Conservation (phyloP, 1,284 basidiomycete species). For the Moniliophthora roreri region DNA sequence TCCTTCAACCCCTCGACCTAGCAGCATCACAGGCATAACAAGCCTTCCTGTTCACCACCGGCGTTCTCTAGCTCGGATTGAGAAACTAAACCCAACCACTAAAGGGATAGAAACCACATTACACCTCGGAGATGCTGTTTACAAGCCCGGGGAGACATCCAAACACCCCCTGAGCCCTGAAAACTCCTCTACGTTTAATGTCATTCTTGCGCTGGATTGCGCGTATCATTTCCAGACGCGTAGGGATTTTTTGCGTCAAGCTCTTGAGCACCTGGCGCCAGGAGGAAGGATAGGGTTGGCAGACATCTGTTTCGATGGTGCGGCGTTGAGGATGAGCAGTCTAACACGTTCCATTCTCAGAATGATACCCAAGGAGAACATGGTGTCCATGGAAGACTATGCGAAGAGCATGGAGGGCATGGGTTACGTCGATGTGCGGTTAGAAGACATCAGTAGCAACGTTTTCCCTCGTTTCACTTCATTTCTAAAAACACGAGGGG, state of each 20-base stretch:
- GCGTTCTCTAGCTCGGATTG: slow-evolving; percentile 46
- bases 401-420: slow-evolving; percentile 40
- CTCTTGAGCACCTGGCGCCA: slow-evolving; percentile 41
- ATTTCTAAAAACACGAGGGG: slow-evolving; percentile 46
- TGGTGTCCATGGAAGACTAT: slow-evolving; percentile 49
- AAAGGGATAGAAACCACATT: slow-evolving; percentile 24
- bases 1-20: slow-evolving; percentile 46
- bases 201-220: slow-evolving; percentile 64
- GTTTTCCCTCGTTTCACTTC: slow-evolving; percentile 61
- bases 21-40: slow-evolving; percentile 58
- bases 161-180: slow-evolving; percentile 43
- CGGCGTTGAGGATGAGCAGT: slow-evolving; percentile 25
- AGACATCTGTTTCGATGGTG: slow-evolving; percentile 54
- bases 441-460: slow-evolving; percentile 60
- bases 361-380: slow-evolving; percentile 56
- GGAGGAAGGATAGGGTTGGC: slow-evolving; percentile 63
- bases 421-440: slow-evolving; percentile 53
- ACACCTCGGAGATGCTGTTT: slow-evolving; percentile 53
- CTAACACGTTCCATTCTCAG: slow-evolving; percentile 31
- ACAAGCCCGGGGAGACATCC: slow-evolving; percentile 21
- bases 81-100: slow-evolving; percentile 17
- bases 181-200: slow-evolving; percentile 34
- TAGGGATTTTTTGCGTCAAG: slow-evolving; percentile 46
- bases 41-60: slow-evolving; percentile 50
- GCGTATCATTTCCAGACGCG: slow-evolving; percentile 70